Evolutionary conservation across 257 asterid genomes (phyloP).

Genomic region (Plantago major): DNA sequence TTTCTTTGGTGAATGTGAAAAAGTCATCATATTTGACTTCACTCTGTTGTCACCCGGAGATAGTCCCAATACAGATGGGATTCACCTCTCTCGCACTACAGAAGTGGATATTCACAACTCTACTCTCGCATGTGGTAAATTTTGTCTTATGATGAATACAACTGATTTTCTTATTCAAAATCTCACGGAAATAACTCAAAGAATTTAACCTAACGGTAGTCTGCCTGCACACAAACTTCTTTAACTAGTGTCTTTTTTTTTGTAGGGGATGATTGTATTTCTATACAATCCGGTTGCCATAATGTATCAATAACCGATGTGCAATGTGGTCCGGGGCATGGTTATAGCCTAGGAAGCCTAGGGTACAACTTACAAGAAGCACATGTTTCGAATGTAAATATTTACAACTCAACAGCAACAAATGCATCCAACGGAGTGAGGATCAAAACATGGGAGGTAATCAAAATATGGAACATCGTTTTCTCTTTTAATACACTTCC

Average conservation of each 20-base stretch:
- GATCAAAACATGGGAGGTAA: slow-evolving; percentile 37
- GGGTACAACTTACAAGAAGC: slow-evolving; percentile 2
- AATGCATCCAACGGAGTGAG: slow-evolving; percentile 28
- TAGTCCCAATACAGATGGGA: slow-evolving; percentile 67
- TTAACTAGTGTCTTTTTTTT: neutral
- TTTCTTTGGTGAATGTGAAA: slow-evolving; percentile 36
- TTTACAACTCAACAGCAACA: slow-evolving; percentile 7
- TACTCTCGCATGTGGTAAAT: slow-evolving; percentile 45
- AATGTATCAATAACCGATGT: slow-evolving; percentile 18
- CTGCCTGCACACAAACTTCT: too few relatives aligned
- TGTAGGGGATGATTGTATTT: slow-evolving; percentile 27
- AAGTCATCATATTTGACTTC: slow-evolving; percentile 31
- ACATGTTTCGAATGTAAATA: slow-evolving; percentile 10
- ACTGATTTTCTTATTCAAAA: too few relatives aligned
- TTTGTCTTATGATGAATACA: neutral
- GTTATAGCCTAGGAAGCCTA: slow-evolving; percentile 28
- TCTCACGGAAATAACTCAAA: too few relatives aligned
- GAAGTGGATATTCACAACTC: slow-evolving; percentile 33
- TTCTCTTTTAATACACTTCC: neutral
- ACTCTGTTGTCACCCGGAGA: slow-evolving; percentile 45
- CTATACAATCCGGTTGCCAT: slow-evolving; percentile 24
- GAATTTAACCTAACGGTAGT: too few relatives aligned
- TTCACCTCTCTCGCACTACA: slow-evolving; percentile 45
- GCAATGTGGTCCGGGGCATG: slow-evolving; percentile 32
- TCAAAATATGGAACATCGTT: neutral